Evolutionary conservation across 495 filamentous ascomycete species (phyloP).

Genomic region (Penicillium mononematosum): DNA sequence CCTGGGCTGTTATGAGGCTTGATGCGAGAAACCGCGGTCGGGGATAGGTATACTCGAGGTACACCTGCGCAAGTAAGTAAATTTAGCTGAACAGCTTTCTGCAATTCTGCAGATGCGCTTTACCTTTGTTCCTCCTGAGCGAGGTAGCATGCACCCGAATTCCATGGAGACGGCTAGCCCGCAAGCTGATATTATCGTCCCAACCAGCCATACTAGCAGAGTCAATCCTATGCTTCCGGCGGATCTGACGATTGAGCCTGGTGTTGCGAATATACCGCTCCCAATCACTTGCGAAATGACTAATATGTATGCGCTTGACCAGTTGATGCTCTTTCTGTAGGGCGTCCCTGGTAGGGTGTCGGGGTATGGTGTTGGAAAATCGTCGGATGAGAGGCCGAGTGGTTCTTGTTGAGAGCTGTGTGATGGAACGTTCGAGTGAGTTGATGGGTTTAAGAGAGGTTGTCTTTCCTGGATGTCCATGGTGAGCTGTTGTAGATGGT

Average conservation of each 20-base stretch:
- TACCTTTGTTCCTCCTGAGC: constrained; percentile 67
- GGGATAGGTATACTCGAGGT: constrained; percentile 73
- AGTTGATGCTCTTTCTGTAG: constrained; percentile 46
- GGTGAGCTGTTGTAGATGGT: neutral
- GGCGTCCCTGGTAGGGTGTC: constrained; percentile 19
- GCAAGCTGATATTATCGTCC: constrained; percentile 58
- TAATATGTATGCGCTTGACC: constrained; percentile 71
- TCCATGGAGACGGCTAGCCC: constrained; percentile 64
- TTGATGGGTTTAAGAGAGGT: constrained; percentile 26
- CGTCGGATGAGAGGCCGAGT: constrained; percentile 1
- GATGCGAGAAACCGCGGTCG: constrained; percentile 67
- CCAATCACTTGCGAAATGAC: constrained; percentile 75
- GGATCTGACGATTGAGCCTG: constrained; percentile 64
- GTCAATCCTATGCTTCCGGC: constrained; percentile 67
- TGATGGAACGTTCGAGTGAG: neutral
- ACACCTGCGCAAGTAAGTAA: constrained; percentile 41
- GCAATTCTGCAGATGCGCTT: neutral
- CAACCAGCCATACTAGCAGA: constrained; percentile 62
- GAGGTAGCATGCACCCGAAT: constrained; percentile 70
- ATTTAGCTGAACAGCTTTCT: constrained; percentile 7
- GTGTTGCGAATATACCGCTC: constrained; percentile 73
- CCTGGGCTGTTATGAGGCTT: constrained; percentile 63
- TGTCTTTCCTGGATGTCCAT: constrained; percentile 30
- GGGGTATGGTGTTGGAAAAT: constrained; percentile 1
- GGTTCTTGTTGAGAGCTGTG: constrained; percentile 10